Evolutionary conservation across 495 filamentous ascomycete species (phyloP), one percentile per base, ranked within the genome.

Genomic region (Talaromyces stipitatus): DNA sequence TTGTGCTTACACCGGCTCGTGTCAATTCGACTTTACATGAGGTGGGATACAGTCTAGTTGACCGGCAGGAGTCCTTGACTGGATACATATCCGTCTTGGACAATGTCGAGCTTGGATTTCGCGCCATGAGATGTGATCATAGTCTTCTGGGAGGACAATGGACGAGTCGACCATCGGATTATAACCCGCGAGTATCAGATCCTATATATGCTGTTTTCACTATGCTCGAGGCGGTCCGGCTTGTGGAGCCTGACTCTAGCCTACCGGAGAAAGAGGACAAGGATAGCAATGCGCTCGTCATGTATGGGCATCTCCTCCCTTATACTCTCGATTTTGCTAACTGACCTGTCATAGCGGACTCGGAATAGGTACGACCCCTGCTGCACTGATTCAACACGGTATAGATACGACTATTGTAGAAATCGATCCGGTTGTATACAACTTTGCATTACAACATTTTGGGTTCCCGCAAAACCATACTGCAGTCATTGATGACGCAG

Each of bases 111-210:
- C 77, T 84, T 18, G 80, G 83, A 4, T 97, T 88, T 72, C 80
- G 91, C 1, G 83, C 92, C 11, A 80, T 98, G 83, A 81, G 94
- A 50, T 97, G 91, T 64, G 94, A 97, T 63, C 94, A 98, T 65
- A 94, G 89, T 59, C 73, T 98, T 22, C 82, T 98, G 4, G 94
- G 94, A 29, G 94, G 94, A n/a, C 90, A 97, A 63, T 98, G 92
- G 92, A 72, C 65, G 24, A 69, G 66, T 45, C 50, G 50, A 0
- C 47, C 56, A 9, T 59, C 60, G 3, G 61, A 66, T 28, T 75
- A 77, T 63, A 66, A 61, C 0, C 74, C 75, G 8, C 75, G 84
- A 23, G 72, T 87, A 18, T 82, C 82, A 22, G 94, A 98, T 66
- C 89, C 94, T 0, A 88, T 98, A 47, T 98, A 97, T 61, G 86